Evolutionary conservation across 2,329 filamentous ascomycete species (phyloP), one percentile per base, ranked within the genome.

Genomic region (Fusarium sp.): DNA sequence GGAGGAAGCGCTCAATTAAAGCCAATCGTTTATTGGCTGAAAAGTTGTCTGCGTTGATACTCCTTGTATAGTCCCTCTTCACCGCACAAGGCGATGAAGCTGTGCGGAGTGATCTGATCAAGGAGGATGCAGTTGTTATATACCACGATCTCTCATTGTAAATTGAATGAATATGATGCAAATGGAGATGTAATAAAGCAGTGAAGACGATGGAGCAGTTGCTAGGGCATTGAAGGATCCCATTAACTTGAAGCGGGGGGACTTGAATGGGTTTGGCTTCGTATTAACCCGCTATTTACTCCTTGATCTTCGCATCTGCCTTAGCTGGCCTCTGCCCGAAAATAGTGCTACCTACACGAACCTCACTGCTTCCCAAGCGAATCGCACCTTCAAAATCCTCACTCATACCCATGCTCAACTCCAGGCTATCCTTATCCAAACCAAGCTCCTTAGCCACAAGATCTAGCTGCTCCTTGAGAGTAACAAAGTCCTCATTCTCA

Each of bases 321-420:
- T 92, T 97, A 41, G 89, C 86, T 20, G 94, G 94, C 78, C 96
- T 88, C 78, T 91, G 85, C 4, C 96, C 96, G 80, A 99, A 99
- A 64, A 99, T 97, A 4, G 93, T 95, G 79, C 94, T 98, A 4
- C 96, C 96, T 13, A 99, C 90, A 64, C 96, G 88, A 10, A 99
- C 95, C 86, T 98, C 94, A 75, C 90, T 87, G 83, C 95, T 98
- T 0, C 96, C 96, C 85, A 94, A 85, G 17, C 82, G 83, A 78
- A 98, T 91, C 1, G 96, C 96, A 12, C 92, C 93, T 84, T 97
- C 95, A 81, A 95, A 99, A 81, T 99, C 96, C 78, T 94, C 91
- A 80, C 94, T 98, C 96, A 99, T 99, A 11, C 95, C 95, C 95
- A 99, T 99, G 82, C 95, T 98, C 82, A 98, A 81, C 85, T 98